Evolutionary conservation across 352 stramenopile species (phyloP).

Genomic region (Thraustochytrium sp.): DNA sequence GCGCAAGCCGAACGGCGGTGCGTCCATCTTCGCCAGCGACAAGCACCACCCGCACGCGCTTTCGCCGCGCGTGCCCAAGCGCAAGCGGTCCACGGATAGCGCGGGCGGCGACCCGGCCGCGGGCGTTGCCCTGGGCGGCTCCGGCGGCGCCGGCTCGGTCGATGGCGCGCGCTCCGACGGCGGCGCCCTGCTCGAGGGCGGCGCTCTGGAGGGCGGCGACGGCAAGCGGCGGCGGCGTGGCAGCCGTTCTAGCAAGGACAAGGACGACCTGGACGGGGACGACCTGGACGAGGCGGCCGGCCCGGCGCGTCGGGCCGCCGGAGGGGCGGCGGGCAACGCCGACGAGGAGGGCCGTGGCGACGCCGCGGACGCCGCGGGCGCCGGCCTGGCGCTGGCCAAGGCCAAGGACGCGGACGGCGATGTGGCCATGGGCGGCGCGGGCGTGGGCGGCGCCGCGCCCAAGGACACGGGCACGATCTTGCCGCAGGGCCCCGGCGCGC

Average conservation of each 20-base stretch:
- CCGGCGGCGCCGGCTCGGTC: not conserved
- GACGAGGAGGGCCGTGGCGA: not conserved
- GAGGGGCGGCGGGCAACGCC: too few relatives aligned
- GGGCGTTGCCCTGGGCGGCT: not conserved
- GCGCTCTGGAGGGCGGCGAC: not conserved
- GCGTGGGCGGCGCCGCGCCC: not conserved
- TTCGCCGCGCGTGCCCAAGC: not conserved
- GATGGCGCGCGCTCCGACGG: not conserved
- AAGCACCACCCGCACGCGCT: conserved; percentile 21
- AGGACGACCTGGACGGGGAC: not conserved
- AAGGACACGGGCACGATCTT: not conserved
- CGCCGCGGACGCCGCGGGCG: too few relatives aligned
- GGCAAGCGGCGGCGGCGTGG: not conserved
- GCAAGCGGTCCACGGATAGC: not conserved
- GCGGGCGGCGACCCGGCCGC: not conserved
- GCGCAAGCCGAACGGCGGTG: not conserved
- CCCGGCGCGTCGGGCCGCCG: too few relatives aligned
- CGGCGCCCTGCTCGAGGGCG: not conserved
- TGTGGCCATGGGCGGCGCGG: not conserved
- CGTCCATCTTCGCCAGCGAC: conserved; percentile 27
- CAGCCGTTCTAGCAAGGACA: not conserved
- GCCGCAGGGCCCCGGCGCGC: not conserved
- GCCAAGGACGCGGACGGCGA: not conserved
- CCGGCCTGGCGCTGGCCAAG: too few relatives aligned
- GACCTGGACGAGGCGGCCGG: not conserved